Base-by-base conservation (phyloP, 208 protist species). In the Borovskyia barvae region DNA sequence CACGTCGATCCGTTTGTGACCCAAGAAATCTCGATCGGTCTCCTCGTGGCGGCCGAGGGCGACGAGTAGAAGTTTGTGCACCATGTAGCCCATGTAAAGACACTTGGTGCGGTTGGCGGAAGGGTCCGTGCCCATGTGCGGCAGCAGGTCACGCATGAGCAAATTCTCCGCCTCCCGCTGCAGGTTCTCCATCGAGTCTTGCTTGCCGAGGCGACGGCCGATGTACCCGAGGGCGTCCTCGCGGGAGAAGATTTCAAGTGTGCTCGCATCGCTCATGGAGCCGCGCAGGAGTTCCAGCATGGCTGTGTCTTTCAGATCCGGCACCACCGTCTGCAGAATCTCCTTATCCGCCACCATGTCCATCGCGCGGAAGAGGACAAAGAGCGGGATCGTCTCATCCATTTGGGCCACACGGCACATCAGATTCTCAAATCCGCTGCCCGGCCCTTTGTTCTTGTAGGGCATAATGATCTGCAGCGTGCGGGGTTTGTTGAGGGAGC, bases 1-100 rank as follows among this genome's bases (percentile, higher is more conserved):
- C 35, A 96, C 85, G 71, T 98, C 93, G 28, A 99, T 91, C 29
- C 98, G 84, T 72, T 99, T 99, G 84, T 99, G 99, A 33, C 98
- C 98, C 58, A 99, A 99, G 82, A 99, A 99, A 68, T 99, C 99
- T 20, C 97, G 95, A 66, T 99, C 98, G 65, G 99, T 98, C 9
- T 98, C 70, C 5, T 87, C 70, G 4, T 69, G 78, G 0, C 76
- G 58, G 52, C 99, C 97, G 9, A 90, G 70, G 29, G 80, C 81
- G 2, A 97, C 96, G 19, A 94, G 66, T 40, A 99, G 90, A 46
- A 99, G 97, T 25, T 97, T 80, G 45, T 98, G 80, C 11, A 99
- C 80, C 97, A 99, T 99, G 36, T 98, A 90, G n/a, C 84, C 90
- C 20, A 99, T 59, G 66, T 99, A 99, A 37, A 99, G 77, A n/a